phyloP scores from a whole-genome alignment of 2,329 filamentous ascomycete species.

The Alternaria triticina region DNA sequence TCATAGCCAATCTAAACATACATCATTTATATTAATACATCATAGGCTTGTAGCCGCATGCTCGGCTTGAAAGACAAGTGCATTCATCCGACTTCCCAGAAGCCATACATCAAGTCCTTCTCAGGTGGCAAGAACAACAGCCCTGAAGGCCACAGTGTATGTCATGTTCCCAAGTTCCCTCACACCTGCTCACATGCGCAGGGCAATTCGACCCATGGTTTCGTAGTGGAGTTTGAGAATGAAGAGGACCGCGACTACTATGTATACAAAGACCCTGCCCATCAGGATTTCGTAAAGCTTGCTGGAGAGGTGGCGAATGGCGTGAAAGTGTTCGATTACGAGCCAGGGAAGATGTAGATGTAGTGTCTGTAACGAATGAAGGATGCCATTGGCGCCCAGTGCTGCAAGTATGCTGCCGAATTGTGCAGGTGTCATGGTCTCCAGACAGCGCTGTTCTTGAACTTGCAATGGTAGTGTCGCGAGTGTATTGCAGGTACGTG shows the following conservation, averaged over 20 bases:
- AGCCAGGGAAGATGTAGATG: conserved; percentile 56
- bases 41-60: conserved; percentile 63
- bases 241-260: conserved; percentile 73
- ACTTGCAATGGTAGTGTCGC: not conserved
- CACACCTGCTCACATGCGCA: conserved; percentile 7
- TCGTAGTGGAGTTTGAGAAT: conserved; percentile 70
- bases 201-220: conserved; percentile 72
- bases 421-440: not conserved
- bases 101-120: conserved; percentile 66
- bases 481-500: not conserved
- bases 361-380: not conserved
- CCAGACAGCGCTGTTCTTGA: not conserved
- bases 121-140: conserved; percentile 69
- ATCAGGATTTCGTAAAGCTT: conserved; percentile 65
- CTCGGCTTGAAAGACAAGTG: conserved; percentile 64
- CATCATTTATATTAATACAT: conserved; percentile 3
- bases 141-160: conserved; percentile 61
- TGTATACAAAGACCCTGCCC: conserved; percentile 67
- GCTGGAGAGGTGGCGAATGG: conserved; percentile 58
- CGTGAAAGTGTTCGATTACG: conserved; percentile 67
- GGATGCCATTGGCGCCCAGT: not conserved
- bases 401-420: not conserved
- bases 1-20: not conserved
- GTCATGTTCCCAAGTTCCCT: not conserved
- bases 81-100: conserved; percentile 63